These are phyloP conservation scores for Aspergillus fijiensis DNA, from an alignment of 2,329 filamentous ascomycete species.

Conservation along the genomic window DNA sequence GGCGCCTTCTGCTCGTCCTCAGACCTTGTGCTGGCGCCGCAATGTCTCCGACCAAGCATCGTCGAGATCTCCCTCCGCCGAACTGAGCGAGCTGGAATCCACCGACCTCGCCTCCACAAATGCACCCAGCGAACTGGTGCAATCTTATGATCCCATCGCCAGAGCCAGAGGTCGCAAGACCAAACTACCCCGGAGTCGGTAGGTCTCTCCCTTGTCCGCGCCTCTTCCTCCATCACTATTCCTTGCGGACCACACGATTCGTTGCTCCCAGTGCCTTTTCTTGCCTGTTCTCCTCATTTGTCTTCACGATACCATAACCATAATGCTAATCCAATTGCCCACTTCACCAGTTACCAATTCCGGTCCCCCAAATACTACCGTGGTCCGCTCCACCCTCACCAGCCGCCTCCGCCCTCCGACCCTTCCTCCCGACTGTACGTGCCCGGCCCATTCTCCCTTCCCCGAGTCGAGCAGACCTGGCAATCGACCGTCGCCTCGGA, in stretches of 20 bases:
- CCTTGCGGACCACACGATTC: background rate
- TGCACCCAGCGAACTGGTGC: conserved; percentile 41
- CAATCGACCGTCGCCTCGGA: conserved; percentile 82
- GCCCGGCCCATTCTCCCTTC: conserved; percentile 85
- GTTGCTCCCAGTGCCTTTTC: too few species aligned
- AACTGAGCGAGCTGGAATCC: conserved; percentile 48
- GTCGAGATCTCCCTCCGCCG: conserved; percentile 29
- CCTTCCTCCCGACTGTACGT: conserved; percentile 84
- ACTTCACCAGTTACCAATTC: conserved; percentile 75
- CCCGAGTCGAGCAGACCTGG: conserved; percentile 87
- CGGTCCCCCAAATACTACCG: conserved; percentile 93
- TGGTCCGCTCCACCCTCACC: conserved; percentile 87
- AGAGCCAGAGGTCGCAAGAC: conserved; percentile 46
- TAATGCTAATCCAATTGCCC: background rate
- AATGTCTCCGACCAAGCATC: conserved; percentile 48
- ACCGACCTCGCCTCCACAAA: conserved; percentile 46
- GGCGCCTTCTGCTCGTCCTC: conserved; percentile 31
- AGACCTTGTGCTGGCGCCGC: conserved; percentile 41
- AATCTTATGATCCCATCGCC: conserved; percentile 52
- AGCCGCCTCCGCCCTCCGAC: conserved; percentile 82
- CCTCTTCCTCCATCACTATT: background rate
- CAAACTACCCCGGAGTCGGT: conserved; percentile 56
- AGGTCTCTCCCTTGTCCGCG: conserved; percentile 18
- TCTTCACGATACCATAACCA: too few species aligned
- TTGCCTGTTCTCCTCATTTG: too few species aligned